phyloP scores from a whole-genome alignment of 495 filamentous ascomycete species.

The Astrothelium subdiscretum region DNA sequence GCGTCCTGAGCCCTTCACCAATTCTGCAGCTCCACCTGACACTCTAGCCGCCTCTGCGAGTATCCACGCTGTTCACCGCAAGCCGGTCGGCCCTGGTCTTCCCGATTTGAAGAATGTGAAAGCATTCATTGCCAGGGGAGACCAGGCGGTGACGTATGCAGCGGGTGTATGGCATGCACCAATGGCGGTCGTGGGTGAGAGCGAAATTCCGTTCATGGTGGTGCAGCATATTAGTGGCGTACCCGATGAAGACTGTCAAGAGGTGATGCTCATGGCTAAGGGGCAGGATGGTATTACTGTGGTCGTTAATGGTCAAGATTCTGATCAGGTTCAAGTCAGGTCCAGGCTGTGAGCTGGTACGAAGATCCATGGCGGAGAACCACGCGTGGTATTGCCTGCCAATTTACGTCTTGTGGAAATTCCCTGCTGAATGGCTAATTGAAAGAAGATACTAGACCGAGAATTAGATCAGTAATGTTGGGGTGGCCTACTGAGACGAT shows the following conservation, averaged over 20 bases:
- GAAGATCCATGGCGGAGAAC: too few relatives aligned
- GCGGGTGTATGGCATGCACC: conserved; percentile 95
- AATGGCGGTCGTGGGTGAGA: conserved; percentile 73
- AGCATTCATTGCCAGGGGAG: conserved; percentile 69
- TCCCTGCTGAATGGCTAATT: too few relatives aligned
- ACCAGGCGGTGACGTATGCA: conserved; percentile 83
- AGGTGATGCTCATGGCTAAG: conserved; percentile 45
- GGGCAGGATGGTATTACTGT: conserved; percentile 18
- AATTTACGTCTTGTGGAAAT: too few relatives aligned
- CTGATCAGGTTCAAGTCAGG: conserved; percentile 9
- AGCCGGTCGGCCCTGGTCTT: conserved; percentile 43
- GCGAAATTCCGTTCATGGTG: conserved; percentile 71
- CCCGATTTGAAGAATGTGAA: conserved; percentile 60
- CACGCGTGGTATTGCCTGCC: too few relatives aligned
- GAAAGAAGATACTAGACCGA: too few relatives aligned
- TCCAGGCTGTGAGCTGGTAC: conserved; percentile 14
- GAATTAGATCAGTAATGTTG: too few relatives aligned
- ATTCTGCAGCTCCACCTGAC: conserved; percentile 19
- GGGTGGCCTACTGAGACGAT: too few relatives aligned
- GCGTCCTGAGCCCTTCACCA: conserved; percentile 31
- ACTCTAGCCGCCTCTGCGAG: not conserved
- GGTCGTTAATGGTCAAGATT: conserved; percentile 15
- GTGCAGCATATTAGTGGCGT: conserved; percentile 82
- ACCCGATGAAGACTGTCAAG: conserved; percentile 78
- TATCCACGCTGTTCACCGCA: conserved; percentile 18